phyloP scores from a whole-genome alignment of 2,329 filamentous ascomycete species.

The Periglandula ipomoeae region DNA sequence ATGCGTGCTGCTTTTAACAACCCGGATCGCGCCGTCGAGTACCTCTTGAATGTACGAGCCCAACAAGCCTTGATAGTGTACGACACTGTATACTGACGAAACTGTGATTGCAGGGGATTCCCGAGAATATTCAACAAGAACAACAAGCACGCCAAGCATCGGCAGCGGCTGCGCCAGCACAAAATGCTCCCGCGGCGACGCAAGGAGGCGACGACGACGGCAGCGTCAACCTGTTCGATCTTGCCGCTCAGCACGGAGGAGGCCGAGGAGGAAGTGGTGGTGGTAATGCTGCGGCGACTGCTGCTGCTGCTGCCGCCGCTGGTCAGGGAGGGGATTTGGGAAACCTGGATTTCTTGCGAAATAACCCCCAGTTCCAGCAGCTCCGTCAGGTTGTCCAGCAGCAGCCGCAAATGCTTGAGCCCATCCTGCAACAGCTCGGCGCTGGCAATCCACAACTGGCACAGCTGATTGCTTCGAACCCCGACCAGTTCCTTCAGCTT shows the following conservation, averaged over 20 bases:
- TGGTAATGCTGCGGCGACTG: constrained; percentile 30
- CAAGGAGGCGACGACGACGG: constrained; percentile 50
- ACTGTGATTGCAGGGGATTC: constrained; percentile 61
- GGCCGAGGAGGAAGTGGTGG: constrained; percentile 35
- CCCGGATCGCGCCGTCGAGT: constrained; percentile 93
- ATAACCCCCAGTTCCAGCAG: constrained; percentile 97
- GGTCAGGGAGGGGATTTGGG: constrained; percentile 49
- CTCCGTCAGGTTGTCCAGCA: constrained; percentile 94
- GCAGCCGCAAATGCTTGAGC: constrained; percentile 96
- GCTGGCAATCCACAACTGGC: constrained; percentile 92
- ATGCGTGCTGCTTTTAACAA: constrained; percentile 97
- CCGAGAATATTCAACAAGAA: constrained; percentile 70
- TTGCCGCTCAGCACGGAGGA: constrained; percentile 65
- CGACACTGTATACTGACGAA: not conserved
- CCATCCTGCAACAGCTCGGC: constrained; percentile 91
- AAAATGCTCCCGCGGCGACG: constrained; percentile 17
- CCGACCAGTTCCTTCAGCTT: constrained; percentile 85
- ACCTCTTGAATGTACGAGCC: constrained; percentile 68
- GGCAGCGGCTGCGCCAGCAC: constrained; percentile 30
- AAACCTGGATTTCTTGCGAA: constrained; percentile 86
- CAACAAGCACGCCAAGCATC: constrained; percentile 42
- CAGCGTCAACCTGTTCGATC: constrained; percentile 83
- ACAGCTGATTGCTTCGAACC: constrained; percentile 82
- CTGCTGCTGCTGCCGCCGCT: constrained; percentile 40
- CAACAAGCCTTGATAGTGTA: not conserved